A percentile compares a stretch with the other conserved stretches of the same genome.
phyloP scores from a whole-genome alignment of 2,329 filamentous ascomycete species.

The Botryosphaeria dothidea region DNA sequence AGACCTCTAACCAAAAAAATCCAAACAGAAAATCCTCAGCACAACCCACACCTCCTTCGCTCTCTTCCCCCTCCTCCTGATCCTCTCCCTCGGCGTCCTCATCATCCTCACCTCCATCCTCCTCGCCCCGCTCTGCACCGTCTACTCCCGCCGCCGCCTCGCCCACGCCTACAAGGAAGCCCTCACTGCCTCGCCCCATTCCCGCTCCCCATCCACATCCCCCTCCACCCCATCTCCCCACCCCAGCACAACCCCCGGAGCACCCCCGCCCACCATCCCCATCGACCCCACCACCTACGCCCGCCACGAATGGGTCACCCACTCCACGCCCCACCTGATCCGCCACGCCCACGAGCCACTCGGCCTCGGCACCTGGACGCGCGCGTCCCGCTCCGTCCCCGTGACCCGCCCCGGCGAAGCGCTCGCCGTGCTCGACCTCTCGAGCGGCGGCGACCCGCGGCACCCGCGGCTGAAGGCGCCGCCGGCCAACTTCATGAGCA shows the following conservation, averaged over 20 bases:
- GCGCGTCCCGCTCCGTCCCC: background rate
- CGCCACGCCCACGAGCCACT: slow-evolving; percentile 15
- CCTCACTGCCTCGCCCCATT: background rate
- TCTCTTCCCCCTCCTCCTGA: slow-evolving; percentile 28
- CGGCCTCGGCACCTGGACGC: slow-evolving; percentile 21
- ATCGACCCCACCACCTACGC: slow-evolving; percentile 17
- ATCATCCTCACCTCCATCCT: slow-evolving; percentile 24
- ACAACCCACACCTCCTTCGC: slow-evolving; percentile 21
- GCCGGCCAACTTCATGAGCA: background rate
- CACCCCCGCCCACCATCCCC: background rate
- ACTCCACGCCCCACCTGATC: slow-evolving; percentile 20
- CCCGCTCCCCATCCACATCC: background rate
- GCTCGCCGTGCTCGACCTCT: slow-evolving; percentile 10
- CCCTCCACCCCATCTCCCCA: background rate
- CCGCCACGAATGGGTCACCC: slow-evolving; percentile 22
- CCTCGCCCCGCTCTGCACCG: background rate
- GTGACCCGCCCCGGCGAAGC: background rate
- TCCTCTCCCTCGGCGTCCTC: slow-evolving; percentile 24
- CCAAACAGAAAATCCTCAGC: slow-evolving; percentile 24
- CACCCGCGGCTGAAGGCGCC: slow-evolving; percentile 4
- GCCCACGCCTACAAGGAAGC: too few relatives aligned
- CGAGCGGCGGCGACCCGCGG: background rate
- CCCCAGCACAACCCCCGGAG: background rate
- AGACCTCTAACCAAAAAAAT: background rate
- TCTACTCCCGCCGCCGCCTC: background rate